Evolutionary conservation across 2,329 filamentous ascomycete genomes (phyloP).

Genomic region (Drechslerella dactyloides): DNA sequence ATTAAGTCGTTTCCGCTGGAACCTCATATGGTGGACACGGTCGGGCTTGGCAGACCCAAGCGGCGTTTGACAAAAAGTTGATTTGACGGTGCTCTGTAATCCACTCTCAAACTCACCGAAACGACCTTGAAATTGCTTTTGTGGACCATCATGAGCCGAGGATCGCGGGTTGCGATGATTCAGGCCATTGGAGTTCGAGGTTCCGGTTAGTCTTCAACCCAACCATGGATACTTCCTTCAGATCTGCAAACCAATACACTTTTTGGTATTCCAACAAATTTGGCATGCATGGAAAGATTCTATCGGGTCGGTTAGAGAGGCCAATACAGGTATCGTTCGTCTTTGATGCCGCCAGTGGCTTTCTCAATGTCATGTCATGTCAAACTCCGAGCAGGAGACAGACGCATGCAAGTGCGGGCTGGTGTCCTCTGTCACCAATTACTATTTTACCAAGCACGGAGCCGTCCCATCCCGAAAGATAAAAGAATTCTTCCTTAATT

Average conservation of each 20-base stretch:
- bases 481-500: not conserved
- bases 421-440: not conserved
- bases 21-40: not conserved
- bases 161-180: too few relatives aligned
- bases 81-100: slow-evolving; percentile 1
- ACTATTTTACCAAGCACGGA: not conserved
- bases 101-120: not conserved
- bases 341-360: not conserved
- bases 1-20: too few relatives aligned
- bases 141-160: too few relatives aligned
- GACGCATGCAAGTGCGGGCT: not conserved
- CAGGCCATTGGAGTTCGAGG: too few relatives aligned
- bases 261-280: too few relatives aligned
- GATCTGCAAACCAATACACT: too few relatives aligned
- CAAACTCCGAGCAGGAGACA: not conserved
- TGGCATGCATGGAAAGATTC: not conserved
- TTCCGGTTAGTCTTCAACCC: too few relatives aligned
- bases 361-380: not conserved
- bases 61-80: not conserved
- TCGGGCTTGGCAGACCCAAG: not conserved
- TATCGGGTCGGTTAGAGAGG: not conserved
- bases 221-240: too few relatives aligned
- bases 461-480: too few relatives aligned
- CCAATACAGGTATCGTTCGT: not conserved
- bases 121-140: too few relatives aligned